Evolutionary conservation across 169 alveolate species (phyloP).

Genomic region (Plasmodium coatneyi): DNA sequence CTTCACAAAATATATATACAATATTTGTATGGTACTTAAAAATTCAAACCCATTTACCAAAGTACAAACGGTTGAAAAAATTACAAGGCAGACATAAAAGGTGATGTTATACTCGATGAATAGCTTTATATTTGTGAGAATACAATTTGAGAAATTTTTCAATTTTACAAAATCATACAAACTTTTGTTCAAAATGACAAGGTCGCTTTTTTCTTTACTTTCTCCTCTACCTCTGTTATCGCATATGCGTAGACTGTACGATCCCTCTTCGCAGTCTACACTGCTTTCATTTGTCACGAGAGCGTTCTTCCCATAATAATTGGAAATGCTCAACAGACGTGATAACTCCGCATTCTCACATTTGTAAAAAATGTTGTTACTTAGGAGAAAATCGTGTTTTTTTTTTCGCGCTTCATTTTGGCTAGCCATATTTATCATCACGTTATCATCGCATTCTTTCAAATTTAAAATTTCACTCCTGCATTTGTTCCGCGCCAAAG

Average conservation of each 20-base stretch:
- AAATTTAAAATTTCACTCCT: conserved; percentile 38
- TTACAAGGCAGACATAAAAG: conserved; percentile 23
- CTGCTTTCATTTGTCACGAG: conserved; percentile 33
- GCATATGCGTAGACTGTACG: conserved; percentile 23
- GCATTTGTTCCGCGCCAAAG: not conserved
- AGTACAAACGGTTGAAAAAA: conserved; percentile 40
- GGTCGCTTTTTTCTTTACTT: conserved; percentile 46
- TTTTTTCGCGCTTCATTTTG: conserved; percentile 1
- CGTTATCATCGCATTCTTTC: conserved; percentile 2
- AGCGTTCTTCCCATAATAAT: conserved; percentile 6
- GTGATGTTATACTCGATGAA: conserved; percentile 47
- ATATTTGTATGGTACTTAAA: conserved; percentile 43
- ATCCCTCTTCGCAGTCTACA: not conserved
- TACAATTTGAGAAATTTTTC: conserved; percentile 34
- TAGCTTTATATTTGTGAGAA: conserved; percentile 33
- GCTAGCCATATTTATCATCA: not conserved
- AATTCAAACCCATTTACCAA: conserved; percentile 53
- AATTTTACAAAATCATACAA: conserved; percentile 52
- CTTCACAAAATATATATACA: conserved; percentile 47
- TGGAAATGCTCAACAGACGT: not conserved
- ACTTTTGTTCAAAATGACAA: conserved; percentile 45
- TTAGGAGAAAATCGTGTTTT: not conserved
- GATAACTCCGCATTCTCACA: conserved; percentile 6
- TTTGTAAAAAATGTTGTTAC: conserved; percentile 30
- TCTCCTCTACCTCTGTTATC: conserved; percentile 38